Evolutionary conservation across 441 rosid genomes (phyloP), one percentile per base, ranked within the genome.

Genomic region (Theobroma grandiflorum): DNA sequence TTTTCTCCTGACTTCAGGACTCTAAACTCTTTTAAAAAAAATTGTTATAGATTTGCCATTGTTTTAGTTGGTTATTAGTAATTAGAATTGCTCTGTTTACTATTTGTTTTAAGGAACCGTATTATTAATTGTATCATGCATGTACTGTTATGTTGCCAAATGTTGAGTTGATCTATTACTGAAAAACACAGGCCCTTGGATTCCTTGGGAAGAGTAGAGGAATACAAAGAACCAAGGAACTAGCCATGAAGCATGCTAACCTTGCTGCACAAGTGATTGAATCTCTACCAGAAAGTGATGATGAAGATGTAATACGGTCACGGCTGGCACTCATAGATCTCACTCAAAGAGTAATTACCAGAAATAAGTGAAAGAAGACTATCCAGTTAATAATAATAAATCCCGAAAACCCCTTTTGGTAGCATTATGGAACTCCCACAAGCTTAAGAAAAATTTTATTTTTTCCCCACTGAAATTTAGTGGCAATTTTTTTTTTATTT

Each of bases 131-230:
- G 20, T 18, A 61, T 31, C 66, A 12, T 61, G 16, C 14, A 10
- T 61, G 66, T 53, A 18, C 22, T 53, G 8, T 61, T 31, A 6
- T 64, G 22, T 75, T 43, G 16, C 8, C 69, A 1, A 2, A 69
- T 26, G 43, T 62, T 12, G 8, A 35, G 43, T 72, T 42, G 58
- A 81, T 43, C 58, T 3, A n/a, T 66, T 40, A 53, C 35, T 31
- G 6, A 16, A 40, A 35, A 65, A 81, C 47, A 66, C 90, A 97
- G 99, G 99, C 94, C 5, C 84, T 97, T 11, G 96, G 90, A 68
- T 97, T 93, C 88, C 97, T 97, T 15, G 93, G 95, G 70, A 97
- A 92, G 91, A 97, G 99, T 84, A 82, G 76, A 0, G 99, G 99
- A 78, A 94, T 97, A 80, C 96, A 93, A 76, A 94, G 87, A 76